A percentile compares a stretch with the other conserved stretches of the same genome.
These are phyloP conservation scores for Ophiocordyceps camponoti-floridani DNA, from an alignment of 2,329 filamentous ascomycete species.

Conservation along the genomic window DNA sequence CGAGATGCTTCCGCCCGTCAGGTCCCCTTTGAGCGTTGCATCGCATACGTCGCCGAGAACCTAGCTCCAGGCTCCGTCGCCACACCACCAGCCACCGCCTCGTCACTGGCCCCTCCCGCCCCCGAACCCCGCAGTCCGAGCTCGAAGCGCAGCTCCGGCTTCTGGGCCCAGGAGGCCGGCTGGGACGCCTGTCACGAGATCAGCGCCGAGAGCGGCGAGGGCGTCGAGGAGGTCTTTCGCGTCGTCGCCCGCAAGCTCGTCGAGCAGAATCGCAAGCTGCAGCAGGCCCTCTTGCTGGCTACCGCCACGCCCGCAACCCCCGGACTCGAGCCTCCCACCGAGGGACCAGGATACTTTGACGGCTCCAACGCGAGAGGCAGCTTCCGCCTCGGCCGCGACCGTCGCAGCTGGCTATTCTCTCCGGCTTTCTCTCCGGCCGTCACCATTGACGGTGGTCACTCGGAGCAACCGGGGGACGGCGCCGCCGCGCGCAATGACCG, in stretches of 20 bases:
- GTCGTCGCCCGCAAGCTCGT: slow-evolving; percentile 45
- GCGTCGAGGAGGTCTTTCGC: slow-evolving; percentile 90
- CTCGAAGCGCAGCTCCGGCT: slow-evolving; percentile 52
- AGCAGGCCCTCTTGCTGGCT: slow-evolving; percentile 38
- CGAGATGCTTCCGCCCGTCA: slow-evolving; percentile 61
- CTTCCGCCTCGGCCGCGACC: slow-evolving; percentile 38
- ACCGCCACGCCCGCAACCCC: slow-evolving; percentile 31
- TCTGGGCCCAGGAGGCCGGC: slow-evolving; percentile 83
- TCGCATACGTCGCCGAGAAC: slow-evolving; percentile 88
- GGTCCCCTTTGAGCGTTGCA: slow-evolving; percentile 88
- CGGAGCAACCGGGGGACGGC: slow-evolving; percentile 5
- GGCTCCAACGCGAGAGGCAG: slow-evolving; percentile 26
- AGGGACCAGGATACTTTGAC: slow-evolving; percentile 32
- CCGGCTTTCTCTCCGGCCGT: slow-evolving; percentile 33
- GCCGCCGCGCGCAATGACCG: slow-evolving; percentile 6
- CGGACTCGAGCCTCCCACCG: slow-evolving; percentile 24
- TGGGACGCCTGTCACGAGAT: slow-evolving; percentile 99
- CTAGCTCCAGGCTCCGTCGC: slow-evolving; percentile 52
- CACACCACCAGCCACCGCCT: slow-evolving; percentile 50
- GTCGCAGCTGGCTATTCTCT: slow-evolving; percentile 41
- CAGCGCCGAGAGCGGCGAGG: slow-evolving; percentile 81
- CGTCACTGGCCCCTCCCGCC: slow-evolving; percentile 13
- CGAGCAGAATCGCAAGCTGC: slow-evolving; percentile 45
- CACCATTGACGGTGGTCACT: slow-evolving; percentile 22
- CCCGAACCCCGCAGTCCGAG: slow-evolving; percentile 40